Conservation (phyloP, 768 basidiomycete species). For the Tylopilus plumbeoviolaceoides region DNA sequence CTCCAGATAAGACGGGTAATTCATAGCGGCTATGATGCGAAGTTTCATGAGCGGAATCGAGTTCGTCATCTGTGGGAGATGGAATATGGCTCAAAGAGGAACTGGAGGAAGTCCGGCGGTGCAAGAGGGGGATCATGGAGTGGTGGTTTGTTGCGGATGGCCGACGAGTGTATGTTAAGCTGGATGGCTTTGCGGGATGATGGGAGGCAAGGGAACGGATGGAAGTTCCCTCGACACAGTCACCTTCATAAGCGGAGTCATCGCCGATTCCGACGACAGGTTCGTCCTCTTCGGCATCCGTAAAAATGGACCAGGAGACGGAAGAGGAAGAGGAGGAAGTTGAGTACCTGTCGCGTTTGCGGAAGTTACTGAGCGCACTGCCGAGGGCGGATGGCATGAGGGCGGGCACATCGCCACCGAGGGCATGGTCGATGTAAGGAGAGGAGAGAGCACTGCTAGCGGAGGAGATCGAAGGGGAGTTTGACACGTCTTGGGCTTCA, state of each 20-base stretch:
- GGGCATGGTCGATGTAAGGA: conserved; percentile 51
- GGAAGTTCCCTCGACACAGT: conserved; percentile 32
- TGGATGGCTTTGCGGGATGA: conserved; percentile 37
- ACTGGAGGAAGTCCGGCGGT: conserved; percentile 47
- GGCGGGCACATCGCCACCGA: conserved; percentile 62
- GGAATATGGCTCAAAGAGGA: conserved; percentile 30
- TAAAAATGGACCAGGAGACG: conserved; percentile 59
- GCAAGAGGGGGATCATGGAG: conserved; percentile 54
- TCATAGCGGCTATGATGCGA: conserved; percentile 27
- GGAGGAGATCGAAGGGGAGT: conserved; percentile 64
- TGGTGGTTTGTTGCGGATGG: conserved; percentile 70
- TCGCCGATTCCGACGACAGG: conserved; percentile 33
- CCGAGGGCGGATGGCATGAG: conserved; percentile 59
- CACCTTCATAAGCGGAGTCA: conserved; percentile 29
- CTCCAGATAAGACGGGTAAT: conserved; percentile 27
- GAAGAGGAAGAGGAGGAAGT: conserved; percentile 65
- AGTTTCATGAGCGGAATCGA: conserved; percentile 36
- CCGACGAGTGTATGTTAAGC: conserved; percentile 61
- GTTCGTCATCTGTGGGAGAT: conserved; percentile 42
- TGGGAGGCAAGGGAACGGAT: conserved; percentile 40
- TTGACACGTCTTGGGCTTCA: conserved; percentile 50
- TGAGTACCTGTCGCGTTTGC: conserved; percentile 46
- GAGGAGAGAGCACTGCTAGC: conserved; percentile 66
- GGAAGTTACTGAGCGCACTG: conserved; percentile 43
- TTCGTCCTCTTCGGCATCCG: conserved; percentile 60